These are phyloP conservation scores for Monilinia vaccinii-corymbosi DNA, from an alignment of 2,329 filamentous ascomycete genomes.

Conservation along the genomic window DNA sequence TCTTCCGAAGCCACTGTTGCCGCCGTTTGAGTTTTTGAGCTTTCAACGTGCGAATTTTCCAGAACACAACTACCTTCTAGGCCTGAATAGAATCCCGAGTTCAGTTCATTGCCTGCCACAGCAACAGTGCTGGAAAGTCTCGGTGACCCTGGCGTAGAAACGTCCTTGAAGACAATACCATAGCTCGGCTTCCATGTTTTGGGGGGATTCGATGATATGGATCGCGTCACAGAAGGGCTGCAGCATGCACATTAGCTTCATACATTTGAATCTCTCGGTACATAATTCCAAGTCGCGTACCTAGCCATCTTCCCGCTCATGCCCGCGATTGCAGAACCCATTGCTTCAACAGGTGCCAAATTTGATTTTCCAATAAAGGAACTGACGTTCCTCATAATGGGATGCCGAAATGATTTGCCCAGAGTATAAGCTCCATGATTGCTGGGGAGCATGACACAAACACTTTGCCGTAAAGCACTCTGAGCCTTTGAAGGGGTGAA, in stretches of 20 bases:
- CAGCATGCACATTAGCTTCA: neutral
- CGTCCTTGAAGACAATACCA: constrained; percentile 32
- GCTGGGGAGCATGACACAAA: constrained; percentile 28
- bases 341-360: constrained; percentile 13
- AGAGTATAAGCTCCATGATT: constrained; percentile 30
- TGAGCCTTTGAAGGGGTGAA: constrained; percentile 7
- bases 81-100: constrained; percentile 16
- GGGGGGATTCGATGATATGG: constrained; percentile 5
- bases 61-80: constrained; percentile 20
- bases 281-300: constrained; percentile 12
- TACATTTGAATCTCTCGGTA: neutral
- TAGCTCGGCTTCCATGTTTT: constrained; percentile 33
- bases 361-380: constrained; percentile 15
- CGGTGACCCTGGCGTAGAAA: constrained; percentile 8
- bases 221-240: constrained; percentile 5
- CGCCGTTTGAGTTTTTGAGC: neutral
- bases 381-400: constrained; percentile 17
- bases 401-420: constrained; percentile 22
- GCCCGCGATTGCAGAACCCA: constrained; percentile 15
- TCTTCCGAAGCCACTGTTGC: neutral
- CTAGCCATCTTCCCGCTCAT: constrained; percentile 12
- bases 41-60: constrained; percentile 7
- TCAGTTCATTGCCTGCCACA: constrained; percentile 12
- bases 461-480: neutral
- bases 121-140: constrained; percentile 18